Evolutionary conservation across 2,329 filamentous ascomycete species (phyloP), one percentile per base, ranked within the genome.

Genomic region (Xylaria multiplex): DNA sequence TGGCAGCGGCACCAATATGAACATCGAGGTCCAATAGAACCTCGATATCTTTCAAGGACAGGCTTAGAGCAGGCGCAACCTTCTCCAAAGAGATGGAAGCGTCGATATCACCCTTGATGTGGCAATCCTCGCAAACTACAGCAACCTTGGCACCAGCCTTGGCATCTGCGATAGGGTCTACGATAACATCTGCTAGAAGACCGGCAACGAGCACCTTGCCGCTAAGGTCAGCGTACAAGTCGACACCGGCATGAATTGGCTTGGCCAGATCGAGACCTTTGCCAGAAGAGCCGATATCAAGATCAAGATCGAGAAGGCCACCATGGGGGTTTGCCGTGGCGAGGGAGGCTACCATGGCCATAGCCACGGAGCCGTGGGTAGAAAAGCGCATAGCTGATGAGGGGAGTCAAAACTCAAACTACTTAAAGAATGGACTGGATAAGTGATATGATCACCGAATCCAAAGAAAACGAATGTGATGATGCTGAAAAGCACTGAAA

Each of bases 1-100:
- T 82, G 19, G 84, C 79, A 11, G 79, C 81, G 19, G 78, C 80
- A 4, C 77, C 79, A 30, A 85, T 75, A 7, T 76, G 75, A 0
- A 86, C 78, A 54, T 83, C 81, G 6, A 87, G 71, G 68, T 85
- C 79, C 16, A 88, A 76, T 70, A 85, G 85, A 7, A 85, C 77
- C 74, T 86, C 84, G 68, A 88, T 73, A 5, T 79, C 80, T 48
- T 79, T 79, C 54, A 88, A 83, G 67, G 82, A 78, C 2, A 88
- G 73, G 19, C 79, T 77, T 30, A 82, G 75, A 14, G 79, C 76
- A 0, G 83, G 83, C 22, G 78, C 66, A 4, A 81, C 74, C 45
- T 83, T 75, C 19, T 77, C 75, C 35, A 84, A 69, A 0, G 77
- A 80, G 24, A 86, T 73, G 61, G 80, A 77, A 13, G 83, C 81